A percentile compares a stretch with the other conserved stretches of the same genome.
phyloP scores from a whole-genome alignment of 192 early-diverging fungal species.

The Umbelopsis sp. region DNA sequence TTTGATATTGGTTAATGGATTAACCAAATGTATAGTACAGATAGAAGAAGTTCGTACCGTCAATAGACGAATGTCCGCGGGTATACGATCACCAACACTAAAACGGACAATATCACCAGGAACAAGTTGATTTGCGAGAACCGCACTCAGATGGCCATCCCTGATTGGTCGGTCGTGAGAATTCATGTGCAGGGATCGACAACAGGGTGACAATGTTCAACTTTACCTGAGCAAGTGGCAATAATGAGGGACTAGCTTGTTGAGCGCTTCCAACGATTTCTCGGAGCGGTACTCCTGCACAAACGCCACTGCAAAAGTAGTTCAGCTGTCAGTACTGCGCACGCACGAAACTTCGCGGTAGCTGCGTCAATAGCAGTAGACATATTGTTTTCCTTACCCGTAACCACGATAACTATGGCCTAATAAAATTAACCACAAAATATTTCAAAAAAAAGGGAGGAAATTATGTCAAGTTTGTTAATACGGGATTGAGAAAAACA shows the following conservation, averaged over 20 bases:
- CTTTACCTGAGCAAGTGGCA: constrained; percentile 77
- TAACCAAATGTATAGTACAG: background rate
- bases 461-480: background rate
- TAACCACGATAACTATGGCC: constrained; percentile 77
- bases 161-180: constrained; percentile 33
- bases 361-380: background rate
- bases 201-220: background rate
- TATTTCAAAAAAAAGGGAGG: no score
- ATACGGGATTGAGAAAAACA: background rate
- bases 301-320: constrained; percentile 69
- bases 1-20: background rate
- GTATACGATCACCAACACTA: constrained; percentile 88
- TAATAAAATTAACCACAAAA: constrained; percentile 15
- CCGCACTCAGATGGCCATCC: constrained; percentile 52
- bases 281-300: constrained; percentile 88
- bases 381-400: constrained; percentile 44
- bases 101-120: constrained; percentile 92
- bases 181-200: background rate
- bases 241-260: constrained; percentile 84
- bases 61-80: constrained; percentile 88
- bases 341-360: background rate
- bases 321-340: background rate
- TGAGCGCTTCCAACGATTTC: constrained; percentile 81
- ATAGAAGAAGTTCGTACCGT: constrained; percentile 34
- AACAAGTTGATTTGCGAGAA: constrained; percentile 83